A percentile compares a stretch with the other conserved stretches of the same genome.
phyloP scores from a whole-genome alignment of 2,329 filamentous ascomycete species.

The Aspergillus piperis region DNA sequence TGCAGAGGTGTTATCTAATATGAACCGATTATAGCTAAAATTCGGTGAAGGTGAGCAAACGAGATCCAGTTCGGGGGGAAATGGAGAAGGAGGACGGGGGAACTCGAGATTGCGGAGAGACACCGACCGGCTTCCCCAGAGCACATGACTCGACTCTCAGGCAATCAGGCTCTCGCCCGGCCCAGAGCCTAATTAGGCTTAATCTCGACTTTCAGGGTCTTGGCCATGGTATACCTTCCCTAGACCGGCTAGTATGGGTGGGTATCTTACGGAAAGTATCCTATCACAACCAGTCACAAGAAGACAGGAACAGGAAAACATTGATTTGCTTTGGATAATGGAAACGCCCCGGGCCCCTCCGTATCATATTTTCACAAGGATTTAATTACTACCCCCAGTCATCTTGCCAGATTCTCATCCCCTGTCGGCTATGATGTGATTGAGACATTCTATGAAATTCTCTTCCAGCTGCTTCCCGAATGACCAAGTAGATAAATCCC shows the following conservation, averaged over 20 bases:
- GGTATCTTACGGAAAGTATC: neutral
- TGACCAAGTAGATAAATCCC: neutral
- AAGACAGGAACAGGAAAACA: no score
- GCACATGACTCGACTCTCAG: slow-evolving; percentile 6
- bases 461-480: no score
- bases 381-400: no score
- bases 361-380: no score
- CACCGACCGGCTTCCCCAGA: neutral
- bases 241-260: neutral
- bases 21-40: no score
- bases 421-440: no score
- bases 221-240: neutral
- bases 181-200: neutral
- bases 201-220: slow-evolving; percentile 1
- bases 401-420: no score
- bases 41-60: no score
- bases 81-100: neutral
- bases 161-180: neutral
- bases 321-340: no score
- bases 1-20: no score
- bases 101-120: neutral
- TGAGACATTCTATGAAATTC: no score
- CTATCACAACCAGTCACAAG: neutral
- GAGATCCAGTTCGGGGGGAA: neutral
- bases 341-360: no score